Conservation (phyloP, 768 basidiomycete species). For the Russula sp. region DNA sequence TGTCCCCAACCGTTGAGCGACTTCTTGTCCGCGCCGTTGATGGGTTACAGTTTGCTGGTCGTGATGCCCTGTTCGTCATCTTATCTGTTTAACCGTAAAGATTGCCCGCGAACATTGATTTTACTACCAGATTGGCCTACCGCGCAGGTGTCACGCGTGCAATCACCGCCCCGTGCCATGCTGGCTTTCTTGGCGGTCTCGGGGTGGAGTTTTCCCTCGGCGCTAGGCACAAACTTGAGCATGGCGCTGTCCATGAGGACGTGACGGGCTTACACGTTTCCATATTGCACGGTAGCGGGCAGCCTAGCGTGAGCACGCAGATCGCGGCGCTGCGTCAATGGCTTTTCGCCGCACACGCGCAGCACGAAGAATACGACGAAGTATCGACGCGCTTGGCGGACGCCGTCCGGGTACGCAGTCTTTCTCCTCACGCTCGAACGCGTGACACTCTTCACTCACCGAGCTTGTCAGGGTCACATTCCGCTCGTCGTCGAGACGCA, state of each 20-base stretch:
- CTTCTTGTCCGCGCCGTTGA: constrained; percentile 57
- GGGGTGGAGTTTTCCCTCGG: constrained; percentile 41
- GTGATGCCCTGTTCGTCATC: constrained; percentile 49
- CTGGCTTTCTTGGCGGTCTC: constrained; percentile 54
- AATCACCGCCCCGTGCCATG: constrained; percentile 51
- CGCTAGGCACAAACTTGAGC: constrained; percentile 36
- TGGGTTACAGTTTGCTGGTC: constrained; percentile 62
- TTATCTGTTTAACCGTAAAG: constrained; percentile 26
- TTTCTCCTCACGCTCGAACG: not conserved
- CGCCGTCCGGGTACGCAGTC: constrained; percentile 30
- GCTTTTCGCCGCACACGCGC: constrained; percentile 40
- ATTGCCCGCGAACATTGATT: constrained; percentile 5
- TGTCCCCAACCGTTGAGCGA: constrained; percentile 34
- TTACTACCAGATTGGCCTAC: constrained; percentile 54
- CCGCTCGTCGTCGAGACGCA: constrained; percentile 71
- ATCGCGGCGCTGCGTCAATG: constrained; percentile 64
- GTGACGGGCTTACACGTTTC: constrained; percentile 42
- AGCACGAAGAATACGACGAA: constrained; percentile 26
- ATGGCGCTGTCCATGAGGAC: constrained; percentile 39
- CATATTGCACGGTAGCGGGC: constrained; percentile 30
- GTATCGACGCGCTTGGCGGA: constrained; percentile 33
- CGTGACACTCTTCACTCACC: not conserved
- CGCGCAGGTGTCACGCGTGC: constrained; percentile 69
- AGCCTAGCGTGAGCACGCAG: constrained; percentile 65
- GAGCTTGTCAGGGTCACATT: constrained; percentile 47